Evolutionary conservation across 2,329 filamentous ascomycete species (phyloP).

Genomic region (Zymoseptoria crescenta): DNA sequence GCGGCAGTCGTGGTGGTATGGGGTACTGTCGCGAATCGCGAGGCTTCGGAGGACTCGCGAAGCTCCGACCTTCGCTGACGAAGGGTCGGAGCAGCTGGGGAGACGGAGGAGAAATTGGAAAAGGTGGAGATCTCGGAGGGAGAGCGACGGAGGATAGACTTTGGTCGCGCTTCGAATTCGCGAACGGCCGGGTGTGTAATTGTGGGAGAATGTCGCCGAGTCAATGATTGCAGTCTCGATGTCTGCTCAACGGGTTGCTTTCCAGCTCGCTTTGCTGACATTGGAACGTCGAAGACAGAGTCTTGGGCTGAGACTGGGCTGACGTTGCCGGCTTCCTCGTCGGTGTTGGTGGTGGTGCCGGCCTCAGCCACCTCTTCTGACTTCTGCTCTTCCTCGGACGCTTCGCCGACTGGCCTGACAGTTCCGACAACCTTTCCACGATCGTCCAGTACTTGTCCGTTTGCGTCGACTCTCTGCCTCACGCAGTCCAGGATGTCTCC

Average conservation of each 20-base stretch:
- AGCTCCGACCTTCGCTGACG: not conserved
- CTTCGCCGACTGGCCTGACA: constrained; percentile 6
- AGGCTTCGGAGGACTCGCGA: not conserved
- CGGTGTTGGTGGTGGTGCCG: constrained; percentile 1
- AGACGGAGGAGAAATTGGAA: not conserved
- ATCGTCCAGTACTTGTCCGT: constrained; percentile 42
- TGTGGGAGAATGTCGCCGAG: not conserved
- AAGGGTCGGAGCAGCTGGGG: not conserved
- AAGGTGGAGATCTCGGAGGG: not conserved
- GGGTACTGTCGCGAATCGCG: not conserved
- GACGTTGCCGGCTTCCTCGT: not conserved
- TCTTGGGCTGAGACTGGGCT: not conserved
- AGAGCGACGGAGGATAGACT: not conserved
- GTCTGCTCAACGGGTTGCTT: not conserved
- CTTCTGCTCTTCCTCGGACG: not conserved
- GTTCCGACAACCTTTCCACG: constrained; percentile 39
- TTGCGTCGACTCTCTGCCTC: constrained; percentile 40
- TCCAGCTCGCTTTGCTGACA: not conserved
- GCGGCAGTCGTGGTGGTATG: not conserved
- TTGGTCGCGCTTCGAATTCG: not conserved
- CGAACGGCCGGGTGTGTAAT: not conserved
- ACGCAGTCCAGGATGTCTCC: constrained; percentile 39
- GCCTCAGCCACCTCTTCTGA: not conserved
- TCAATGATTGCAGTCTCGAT: not conserved
- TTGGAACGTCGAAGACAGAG: not conserved